Evolutionary conservation across 164 flowering plant species (phyloP).

Genomic region (Nymphaea colorata): DNA sequence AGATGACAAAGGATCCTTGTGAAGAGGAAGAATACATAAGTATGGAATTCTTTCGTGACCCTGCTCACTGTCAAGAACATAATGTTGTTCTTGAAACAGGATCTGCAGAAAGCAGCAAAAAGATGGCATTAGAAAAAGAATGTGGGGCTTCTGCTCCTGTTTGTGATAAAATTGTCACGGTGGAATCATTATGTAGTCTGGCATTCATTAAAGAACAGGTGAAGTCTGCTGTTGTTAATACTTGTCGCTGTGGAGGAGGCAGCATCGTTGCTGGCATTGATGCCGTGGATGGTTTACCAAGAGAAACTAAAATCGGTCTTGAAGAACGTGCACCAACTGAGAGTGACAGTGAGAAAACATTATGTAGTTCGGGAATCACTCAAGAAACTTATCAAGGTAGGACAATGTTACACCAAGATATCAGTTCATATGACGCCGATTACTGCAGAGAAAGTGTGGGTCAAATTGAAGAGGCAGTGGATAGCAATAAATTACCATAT

Average conservation of each 20-base stretch:
- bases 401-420: neutral
- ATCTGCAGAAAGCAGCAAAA: no score
- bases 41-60: neutral
- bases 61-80: neutral
- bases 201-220: neutral
- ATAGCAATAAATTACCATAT: neutral
- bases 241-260: neutral
- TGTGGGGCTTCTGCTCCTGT: neutral
- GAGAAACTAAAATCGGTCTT: neutral
- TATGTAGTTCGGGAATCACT: neutral
- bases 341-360: neutral
- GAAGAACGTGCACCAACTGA: neutral
- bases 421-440: neutral
- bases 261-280: neutral
- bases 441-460: neutral
- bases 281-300: neutral
- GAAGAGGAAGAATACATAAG: neutral
- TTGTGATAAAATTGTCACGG: no score
- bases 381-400: neutral
- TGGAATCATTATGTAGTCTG: neutral
- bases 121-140: no score
- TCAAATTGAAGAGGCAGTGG: neutral
- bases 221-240: neutral
- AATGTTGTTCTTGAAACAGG: neutral
- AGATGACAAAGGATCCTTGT: neutral